A percentile compares a stretch with the other conserved stretches of the same genome.
These are phyloP conservation scores for Paraphaeosphaeria sporulosa DNA, from an alignment of 2,329 filamentous ascomycete species.

Conservation along the genomic window DNA sequence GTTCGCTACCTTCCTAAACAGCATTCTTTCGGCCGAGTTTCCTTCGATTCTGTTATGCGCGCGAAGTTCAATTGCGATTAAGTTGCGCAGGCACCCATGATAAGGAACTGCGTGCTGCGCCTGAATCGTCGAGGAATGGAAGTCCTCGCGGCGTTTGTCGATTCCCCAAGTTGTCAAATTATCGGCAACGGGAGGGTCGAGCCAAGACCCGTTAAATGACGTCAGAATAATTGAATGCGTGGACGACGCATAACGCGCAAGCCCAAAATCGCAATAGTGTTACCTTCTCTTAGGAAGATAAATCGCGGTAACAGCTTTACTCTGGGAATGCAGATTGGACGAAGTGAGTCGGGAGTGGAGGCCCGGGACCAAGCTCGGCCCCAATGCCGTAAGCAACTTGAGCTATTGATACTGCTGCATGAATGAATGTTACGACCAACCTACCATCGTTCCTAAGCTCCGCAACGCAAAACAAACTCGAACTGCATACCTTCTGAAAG, in stretches of 20 bases:
- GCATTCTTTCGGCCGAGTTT: background rate
- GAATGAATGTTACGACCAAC: background rate
- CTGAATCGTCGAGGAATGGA: background rate
- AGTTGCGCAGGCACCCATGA: background rate
- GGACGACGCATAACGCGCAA: background rate
- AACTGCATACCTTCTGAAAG: background rate
- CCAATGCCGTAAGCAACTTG: background rate
- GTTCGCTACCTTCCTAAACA: background rate
- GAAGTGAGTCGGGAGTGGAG: slow-evolving; percentile 3
- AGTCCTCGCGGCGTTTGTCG: no score
- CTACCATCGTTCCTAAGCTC: background rate
- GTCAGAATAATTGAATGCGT: background rate
- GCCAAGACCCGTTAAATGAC: background rate
- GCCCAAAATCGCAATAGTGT: background rate
- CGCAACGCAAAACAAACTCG: background rate
- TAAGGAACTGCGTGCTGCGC: background rate
- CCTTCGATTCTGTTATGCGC: background rate
- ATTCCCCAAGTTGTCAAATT: background rate
- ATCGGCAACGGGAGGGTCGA: background rate
- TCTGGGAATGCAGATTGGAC: background rate
- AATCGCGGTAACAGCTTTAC: background rate
- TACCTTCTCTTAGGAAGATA: background rate
- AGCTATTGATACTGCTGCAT: background rate
- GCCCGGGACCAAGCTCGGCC: slow-evolving; percentile 3
- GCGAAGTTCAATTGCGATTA: background rate